A percentile compares a stretch with the other conserved stretches of the same genome.
Conservation (phyloP, 306 rosid genomes). For the Ormosia emarginata region DNA sequence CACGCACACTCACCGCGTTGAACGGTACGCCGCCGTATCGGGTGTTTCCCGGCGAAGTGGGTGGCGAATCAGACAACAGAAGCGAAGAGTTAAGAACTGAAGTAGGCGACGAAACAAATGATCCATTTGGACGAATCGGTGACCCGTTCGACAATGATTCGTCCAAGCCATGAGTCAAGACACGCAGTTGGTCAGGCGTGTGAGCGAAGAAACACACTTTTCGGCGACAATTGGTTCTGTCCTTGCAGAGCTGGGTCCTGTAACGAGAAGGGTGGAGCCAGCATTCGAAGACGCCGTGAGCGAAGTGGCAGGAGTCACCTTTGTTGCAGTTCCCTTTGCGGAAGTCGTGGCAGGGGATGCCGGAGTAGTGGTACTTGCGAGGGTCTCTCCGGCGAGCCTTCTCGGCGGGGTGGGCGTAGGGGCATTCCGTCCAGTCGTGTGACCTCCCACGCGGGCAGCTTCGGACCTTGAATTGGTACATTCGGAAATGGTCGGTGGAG, state of each 20-base stretch:
- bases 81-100: slow-evolving; percentile 48
- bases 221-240: slow-evolving; percentile 63
- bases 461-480: slow-evolving; percentile 76
- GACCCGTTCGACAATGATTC: neutral
- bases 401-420: slow-evolving; percentile 88
- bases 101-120: slow-evolving; percentile 52
- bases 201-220: slow-evolving; percentile 92
- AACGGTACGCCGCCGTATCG: slow-evolving; percentile 24
- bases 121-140: neutral
- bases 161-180: slow-evolving; percentile 22
- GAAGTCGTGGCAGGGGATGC: slow-evolving; percentile 66
- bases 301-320: slow-evolving; percentile 77
- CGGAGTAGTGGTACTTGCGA: slow-evolving; percentile 64
- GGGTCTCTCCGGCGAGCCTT: slow-evolving; percentile 95
- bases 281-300: slow-evolving; percentile 93
- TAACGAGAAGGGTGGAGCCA: slow-evolving; percentile 96
- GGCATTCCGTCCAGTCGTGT: slow-evolving; percentile 93
- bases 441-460: slow-evolving; percentile 70
- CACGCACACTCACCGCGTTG: slow-evolving; percentile 14
- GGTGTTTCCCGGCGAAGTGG: slow-evolving; percentile 35
- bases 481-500: slow-evolving; percentile 72
- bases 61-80: slow-evolving; percentile 50
- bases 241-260: slow-evolving; percentile 87
- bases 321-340: slow-evolving; percentile 63
- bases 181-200: slow-evolving; percentile 69